A percentile compares a stretch with the other conserved stretches of the same genome.
These are phyloP conservation scores for Discostella pseudostelligera DNA, from an alignment of 108 stramenopile species.

Conservation along the genomic window DNA sequence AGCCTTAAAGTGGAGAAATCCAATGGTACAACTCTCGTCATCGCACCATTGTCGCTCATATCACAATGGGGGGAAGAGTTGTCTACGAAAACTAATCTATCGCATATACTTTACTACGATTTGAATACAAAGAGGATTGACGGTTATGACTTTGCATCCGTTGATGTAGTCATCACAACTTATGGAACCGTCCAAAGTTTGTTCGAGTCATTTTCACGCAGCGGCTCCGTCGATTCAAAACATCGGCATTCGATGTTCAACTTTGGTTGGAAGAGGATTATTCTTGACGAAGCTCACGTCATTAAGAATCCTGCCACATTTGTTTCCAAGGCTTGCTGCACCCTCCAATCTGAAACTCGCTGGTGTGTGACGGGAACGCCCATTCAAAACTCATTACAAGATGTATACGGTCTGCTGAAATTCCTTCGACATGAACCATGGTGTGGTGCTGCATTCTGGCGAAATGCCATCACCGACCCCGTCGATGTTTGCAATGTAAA, in stretches of 20 bases:
- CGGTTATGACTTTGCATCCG: constrained; percentile 41
- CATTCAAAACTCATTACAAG: constrained; percentile 80
- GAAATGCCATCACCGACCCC: constrained; percentile 54
- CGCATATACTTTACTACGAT: constrained; percentile 64
- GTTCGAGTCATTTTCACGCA: constrained; percentile 21
- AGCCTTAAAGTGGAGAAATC: not conserved
- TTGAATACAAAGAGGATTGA: constrained; percentile 16
- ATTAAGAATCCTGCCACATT: constrained; percentile 75
- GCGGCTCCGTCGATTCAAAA: constrained; percentile 11
- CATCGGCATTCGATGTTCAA: constrained; percentile 36
- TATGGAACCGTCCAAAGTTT: constrained; percentile 56
- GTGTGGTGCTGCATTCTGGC: constrained; percentile 76
- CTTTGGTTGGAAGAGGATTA: constrained; percentile 66
- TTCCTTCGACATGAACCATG: constrained; percentile 85
- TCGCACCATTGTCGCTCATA: constrained; percentile 75
- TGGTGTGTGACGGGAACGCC: constrained; percentile 88
- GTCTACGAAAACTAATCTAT: constrained; percentile 67
- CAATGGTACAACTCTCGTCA: constrained; percentile 63
- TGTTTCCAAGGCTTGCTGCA: constrained; percentile 71
- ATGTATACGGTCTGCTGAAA: constrained; percentile 74
- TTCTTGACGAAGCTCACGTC: constrained; percentile 80
- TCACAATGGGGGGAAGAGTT: constrained; percentile 87
- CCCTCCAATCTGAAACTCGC: constrained; percentile 58
- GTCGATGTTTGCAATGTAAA: constrained; percentile 11
- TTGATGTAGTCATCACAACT: constrained; percentile 83